phyloP scores from a whole-genome alignment of 345 rosid genomes.

The Chamaenerion angustifolium region DNA sequence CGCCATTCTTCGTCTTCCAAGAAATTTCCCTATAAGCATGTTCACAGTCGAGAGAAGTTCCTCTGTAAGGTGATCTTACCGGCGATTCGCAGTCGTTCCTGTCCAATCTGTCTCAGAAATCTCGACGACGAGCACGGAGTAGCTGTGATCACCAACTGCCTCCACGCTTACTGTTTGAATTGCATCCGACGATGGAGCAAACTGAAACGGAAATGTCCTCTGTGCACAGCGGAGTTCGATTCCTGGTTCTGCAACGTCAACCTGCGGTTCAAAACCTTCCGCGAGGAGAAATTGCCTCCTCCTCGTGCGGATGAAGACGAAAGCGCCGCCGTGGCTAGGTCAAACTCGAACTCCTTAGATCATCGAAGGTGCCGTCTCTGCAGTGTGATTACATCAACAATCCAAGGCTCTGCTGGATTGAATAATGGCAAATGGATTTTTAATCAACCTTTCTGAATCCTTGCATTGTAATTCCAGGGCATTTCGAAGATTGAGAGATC shows the following conservation, averaged over 20 bases:
- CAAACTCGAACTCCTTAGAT: slow-evolving; percentile 2
- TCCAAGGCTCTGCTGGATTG: neutral
- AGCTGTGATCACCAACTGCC: slow-evolving; percentile 40
- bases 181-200: slow-evolving; percentile 58
- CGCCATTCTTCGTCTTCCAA: neutral
- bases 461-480: slow-evolving; percentile 11
- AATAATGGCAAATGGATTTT: neutral
- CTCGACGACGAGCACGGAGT: slow-evolving; percentile 21
- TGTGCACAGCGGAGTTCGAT: slow-evolving; percentile 48
- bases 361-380: slow-evolving; percentile 23
- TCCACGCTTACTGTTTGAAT: slow-evolving; percentile 42
- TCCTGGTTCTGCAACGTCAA: slow-evolving; percentile 38
- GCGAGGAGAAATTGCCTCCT: slow-evolving; percentile 24
- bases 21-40: neutral
- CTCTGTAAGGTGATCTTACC: slow-evolving; percentile 17
- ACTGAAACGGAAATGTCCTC: slow-evolving; percentile 54
- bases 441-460: neutral
- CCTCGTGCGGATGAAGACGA: slow-evolving; percentile 10
- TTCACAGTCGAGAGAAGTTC: slow-evolving; percentile 17
- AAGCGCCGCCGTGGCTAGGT: neutral
- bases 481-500: slow-evolving; percentile 23
- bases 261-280: slow-evolving; percentile 19
- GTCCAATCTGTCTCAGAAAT: slow-evolving; percentile 46
- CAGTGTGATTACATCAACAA: neutral
- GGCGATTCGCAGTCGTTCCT: slow-evolving; percentile 29